These are phyloP conservation scores for Populus alba DNA, from an alignment of 345 rosid genomes.

Conservation along the genomic window DNA sequence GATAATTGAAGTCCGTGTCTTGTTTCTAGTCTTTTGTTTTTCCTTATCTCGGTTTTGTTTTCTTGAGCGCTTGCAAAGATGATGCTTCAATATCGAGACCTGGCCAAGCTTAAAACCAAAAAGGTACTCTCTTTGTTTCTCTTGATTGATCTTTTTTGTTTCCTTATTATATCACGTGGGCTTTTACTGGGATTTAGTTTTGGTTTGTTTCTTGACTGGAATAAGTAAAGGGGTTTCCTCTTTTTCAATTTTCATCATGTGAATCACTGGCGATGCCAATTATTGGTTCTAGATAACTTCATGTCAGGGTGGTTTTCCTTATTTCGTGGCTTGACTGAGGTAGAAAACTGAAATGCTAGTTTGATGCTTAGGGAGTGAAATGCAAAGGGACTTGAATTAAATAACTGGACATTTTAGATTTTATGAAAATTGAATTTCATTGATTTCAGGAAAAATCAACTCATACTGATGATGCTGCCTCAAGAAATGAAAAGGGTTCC, in stretches of 20 bases:
- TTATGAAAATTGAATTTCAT: background rate
- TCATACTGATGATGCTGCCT: background rate
- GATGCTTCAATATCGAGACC: slow-evolving; percentile 48
- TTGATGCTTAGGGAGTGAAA: no score
- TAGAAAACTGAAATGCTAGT: background rate
- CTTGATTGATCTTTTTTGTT: background rate
- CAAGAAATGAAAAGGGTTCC: background rate
- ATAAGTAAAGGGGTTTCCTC: no score
- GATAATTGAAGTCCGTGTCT: background rate
- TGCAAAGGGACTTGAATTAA: background rate
- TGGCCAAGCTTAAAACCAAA: slow-evolving; percentile 45
- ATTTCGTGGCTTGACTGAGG: background rate
- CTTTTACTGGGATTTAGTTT: background rate
- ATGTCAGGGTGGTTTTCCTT: background rate
- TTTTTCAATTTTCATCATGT: background rate
- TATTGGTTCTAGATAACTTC: no score
- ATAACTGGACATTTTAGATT: background rate
- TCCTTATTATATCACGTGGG: background rate
- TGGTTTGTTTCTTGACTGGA: background rate
- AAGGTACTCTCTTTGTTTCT: slow-evolving; percentile 25
- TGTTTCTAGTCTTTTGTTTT: background rate
- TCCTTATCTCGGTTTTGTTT: background rate
- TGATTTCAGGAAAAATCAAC: background rate
- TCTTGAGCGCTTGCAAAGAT: slow-evolving; percentile 19
- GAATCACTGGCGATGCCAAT: no score